A percentile compares a stretch with the other conserved stretches of the same genome.
Conservation (phyloP, 208 protist genomes). For the Leptomonas pyrrhocoris region DNA sequence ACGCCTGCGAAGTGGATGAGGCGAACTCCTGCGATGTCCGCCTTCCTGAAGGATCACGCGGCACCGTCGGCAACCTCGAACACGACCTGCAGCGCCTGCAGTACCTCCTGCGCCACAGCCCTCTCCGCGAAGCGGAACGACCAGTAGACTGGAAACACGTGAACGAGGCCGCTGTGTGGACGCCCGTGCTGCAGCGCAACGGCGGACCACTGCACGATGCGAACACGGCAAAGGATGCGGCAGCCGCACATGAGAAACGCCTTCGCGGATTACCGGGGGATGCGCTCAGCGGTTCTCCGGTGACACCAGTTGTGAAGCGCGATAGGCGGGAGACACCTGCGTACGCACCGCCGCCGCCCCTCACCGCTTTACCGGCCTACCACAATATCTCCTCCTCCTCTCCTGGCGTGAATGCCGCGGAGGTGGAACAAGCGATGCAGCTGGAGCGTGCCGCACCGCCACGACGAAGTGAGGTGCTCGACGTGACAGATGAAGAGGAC, state of each 20-base stretch:
- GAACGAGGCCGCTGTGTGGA: neutral
- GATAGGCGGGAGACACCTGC: conserved; percentile 13
- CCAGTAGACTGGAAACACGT: neutral
- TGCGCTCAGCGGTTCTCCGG: conserved; percentile 13
- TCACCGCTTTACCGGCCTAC: neutral
- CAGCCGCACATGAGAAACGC: conserved; percentile 17
- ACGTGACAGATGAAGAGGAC: conserved; percentile 19
- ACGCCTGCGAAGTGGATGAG: neutral
- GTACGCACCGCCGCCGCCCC: conserved; percentile 11
- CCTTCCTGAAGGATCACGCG: neutral
- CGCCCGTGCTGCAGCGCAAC: conserved; percentile 1
- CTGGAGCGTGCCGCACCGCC: neutral
- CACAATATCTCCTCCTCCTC: neutral
- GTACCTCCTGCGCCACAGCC: conserved; percentile 23
- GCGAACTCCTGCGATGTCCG: no score
- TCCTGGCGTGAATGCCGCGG: no score
- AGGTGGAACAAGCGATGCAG: neutral
- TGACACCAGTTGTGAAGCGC: conserved; percentile 26
- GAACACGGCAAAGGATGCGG: neutral
- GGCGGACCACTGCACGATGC: neutral
- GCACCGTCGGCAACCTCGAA: conserved; percentile 3
- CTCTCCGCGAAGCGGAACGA: neutral
- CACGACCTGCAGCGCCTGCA: conserved; percentile 28
- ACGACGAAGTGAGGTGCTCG: conserved; percentile 24
- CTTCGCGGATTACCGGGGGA: conserved; percentile 3